Evolutionary conservation across 2,329 filamentous ascomycete genomes (phyloP), one percentile per base, ranked within the genome.

Genomic region (Emydomyces testavorans): DNA sequence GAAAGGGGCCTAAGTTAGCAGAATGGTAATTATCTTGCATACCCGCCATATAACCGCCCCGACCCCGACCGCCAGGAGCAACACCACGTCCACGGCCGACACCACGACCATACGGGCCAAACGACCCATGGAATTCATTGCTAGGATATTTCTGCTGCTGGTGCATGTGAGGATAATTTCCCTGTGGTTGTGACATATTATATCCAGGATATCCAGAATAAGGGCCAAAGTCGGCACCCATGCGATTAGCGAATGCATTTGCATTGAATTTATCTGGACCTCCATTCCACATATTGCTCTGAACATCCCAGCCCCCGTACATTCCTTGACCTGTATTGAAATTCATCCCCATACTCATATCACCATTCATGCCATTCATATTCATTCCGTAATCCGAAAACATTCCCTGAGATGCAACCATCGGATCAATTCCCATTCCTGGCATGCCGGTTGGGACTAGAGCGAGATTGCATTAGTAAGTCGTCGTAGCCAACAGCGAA

Each of bases 231-330:
- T 85, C 82, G 84, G 81, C 80, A 75, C 79, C 80, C 78, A 85
- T 85, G 75, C 80, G 79, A 76, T 75, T 67, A 70, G 78, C 63
- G 62, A 71, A 77, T 78, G 79, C 80, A 84, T 79, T 86, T 83
- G 79, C 77, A 77, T 82, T 88, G 81, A 79, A 86, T 83, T 85
- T 87, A 85, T 85, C 82, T 82, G 83, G 82, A 75, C 52, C 52
- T 53, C 54, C 54, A 53, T 56, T 56, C 52, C 52, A 54, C 54
- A 54, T 52, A 52, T 52, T 53, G 50, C 42, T 53, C 81, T 71
- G 83, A 82, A 74, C 76, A 75, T 82, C 84, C 82, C 82, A 86
- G 74, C 80, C 82, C 78, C 81, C 79, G 77, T 82, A 81, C 75
- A 80, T 77, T 66, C 79, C 77, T 61, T 71, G 64, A 56, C 69